These are phyloP conservation scores for Rosa multiflora DNA, from an alignment of 306 rosid species.

Conservation along the genomic window DNA sequence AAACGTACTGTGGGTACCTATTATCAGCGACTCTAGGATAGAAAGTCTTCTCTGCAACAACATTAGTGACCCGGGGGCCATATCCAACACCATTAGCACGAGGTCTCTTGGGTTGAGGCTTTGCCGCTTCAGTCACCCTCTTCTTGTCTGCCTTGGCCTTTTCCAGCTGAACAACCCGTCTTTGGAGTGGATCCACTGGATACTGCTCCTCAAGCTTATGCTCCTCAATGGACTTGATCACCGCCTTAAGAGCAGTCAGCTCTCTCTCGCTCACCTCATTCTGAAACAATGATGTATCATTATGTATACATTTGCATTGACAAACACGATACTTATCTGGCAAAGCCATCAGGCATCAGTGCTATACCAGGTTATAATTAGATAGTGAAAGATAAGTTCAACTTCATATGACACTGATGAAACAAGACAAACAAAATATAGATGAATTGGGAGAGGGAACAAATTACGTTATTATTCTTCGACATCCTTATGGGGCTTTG, in stretches of 20 bases:
- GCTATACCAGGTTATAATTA: background rate
- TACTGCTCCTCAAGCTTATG: conserved; percentile 88
- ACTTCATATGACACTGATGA: background rate
- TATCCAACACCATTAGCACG: conserved; percentile 74
- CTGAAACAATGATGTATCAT: conserved; percentile 42
- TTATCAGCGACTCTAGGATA: conserved; percentile 81
- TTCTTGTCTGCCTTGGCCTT: conserved; percentile 96
- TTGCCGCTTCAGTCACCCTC: conserved; percentile 79
- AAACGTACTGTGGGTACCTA: conserved; percentile 80
- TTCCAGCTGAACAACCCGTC: conserved; percentile 68
- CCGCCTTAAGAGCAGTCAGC: conserved; percentile 78
- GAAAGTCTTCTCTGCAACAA: conserved; percentile 61
- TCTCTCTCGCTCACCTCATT: conserved; percentile 85
- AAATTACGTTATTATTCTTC: background rate
- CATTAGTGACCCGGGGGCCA: conserved; percentile 61
- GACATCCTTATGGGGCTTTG: background rate
- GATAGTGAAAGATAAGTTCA: background rate
- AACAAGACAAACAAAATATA: background rate
- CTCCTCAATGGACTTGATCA: conserved; percentile 86
- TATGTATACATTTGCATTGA: conserved; percentile 13
- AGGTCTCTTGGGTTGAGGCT: conserved; percentile 98
- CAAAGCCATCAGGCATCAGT: conserved; percentile 20
- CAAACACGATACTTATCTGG: background rate
- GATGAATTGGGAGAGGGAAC: background rate
- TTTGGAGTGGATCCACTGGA: conserved; percentile 82